Evolutionary conservation across 2,329 filamentous ascomycete genomes (phyloP), one percentile per base, ranked within the genome.

Genomic region (Cladosporium sp.): DNA sequence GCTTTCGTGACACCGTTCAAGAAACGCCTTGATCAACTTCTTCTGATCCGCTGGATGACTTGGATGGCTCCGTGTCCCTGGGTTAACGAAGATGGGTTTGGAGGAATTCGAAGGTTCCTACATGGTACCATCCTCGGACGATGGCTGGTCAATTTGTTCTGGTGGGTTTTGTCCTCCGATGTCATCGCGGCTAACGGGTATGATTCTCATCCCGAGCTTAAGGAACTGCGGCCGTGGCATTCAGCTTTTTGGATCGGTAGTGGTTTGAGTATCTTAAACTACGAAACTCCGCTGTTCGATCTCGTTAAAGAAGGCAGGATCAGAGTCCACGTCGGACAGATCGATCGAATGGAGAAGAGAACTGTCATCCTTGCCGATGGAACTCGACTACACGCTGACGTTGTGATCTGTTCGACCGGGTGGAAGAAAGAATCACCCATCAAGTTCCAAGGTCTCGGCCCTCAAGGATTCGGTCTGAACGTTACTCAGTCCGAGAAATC

Each of bases 61-160:
- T 89, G 84, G 82, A 82, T 91, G 66, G 84, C 80, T 45, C 87
- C 88, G 0, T 90, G 86, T 62, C 77, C 86, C 11, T 91, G 85
- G 83, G 84, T 83, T 3, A 72, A 75, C 1, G 78, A 75, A 2
- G 83, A 83, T 60, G 84, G 83, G 1, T 85, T 78, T 56, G 70
- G 74, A 11, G 69, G 68, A 9, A 70, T 80, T 2, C 74, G 81
- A 3, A 61, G 66, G 8, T 80, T 85, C 53, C 70, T 83, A 41
- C 82, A 86, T 56, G 70, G 73, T 18, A 85, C 80, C 0, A 66
- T 70, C 29, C 47, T 84, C 2, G 83, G 84, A 2, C 74, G 80
- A 1, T 70, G 69, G 44, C 64, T 86, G 17, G 76, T 80, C 3
- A 70, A 77, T 34, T 63, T 65, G 0, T 84, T 84, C 62, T 84